Percentiles rank a stretch among this genome's conserved stretches.
phyloP scores from a whole-genome alignment of 306 rosid genomes.

The Nissolia schottii region DNA sequence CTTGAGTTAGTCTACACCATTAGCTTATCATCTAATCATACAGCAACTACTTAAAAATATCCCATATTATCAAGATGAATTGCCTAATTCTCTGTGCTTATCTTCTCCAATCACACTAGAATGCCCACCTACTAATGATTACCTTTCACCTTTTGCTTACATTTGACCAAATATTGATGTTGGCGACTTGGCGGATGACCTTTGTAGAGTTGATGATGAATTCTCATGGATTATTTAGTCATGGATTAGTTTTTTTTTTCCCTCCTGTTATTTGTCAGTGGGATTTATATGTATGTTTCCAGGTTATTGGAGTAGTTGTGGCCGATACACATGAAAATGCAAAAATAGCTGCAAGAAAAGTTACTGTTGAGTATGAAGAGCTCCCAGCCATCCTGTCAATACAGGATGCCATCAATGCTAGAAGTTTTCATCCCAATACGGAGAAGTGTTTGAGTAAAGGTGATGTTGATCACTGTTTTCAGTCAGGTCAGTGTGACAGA shows the following conservation, averaged over 20 bases:
- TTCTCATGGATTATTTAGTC: conserved; percentile 17
- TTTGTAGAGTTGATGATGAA: conserved; percentile 4
- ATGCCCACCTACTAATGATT: background rate
- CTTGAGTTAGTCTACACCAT: background rate
- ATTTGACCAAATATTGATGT: background rate
- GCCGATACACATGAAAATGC: conserved; percentile 98
- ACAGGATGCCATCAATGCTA: conserved; percentile 76
- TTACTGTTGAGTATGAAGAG: conserved; percentile 72
- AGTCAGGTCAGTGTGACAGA: conserved; percentile 69
- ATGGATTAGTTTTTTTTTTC: conserved; percentile 15
- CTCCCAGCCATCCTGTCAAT: conserved; percentile 80
- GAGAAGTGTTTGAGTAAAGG: conserved; percentile 69
- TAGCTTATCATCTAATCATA: conserved; percentile 14
- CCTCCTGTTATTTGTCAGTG: conserved; percentile 6
- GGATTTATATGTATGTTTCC: conserved; percentile 23
- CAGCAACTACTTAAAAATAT: conserved; percentile 1
- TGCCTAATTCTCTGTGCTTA: background rate
- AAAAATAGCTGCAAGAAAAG: conserved; percentile 68
- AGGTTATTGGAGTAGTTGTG: conserved; percentile 89
- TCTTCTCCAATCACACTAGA: conserved; percentile 13
- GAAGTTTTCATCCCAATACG: conserved; percentile 71
- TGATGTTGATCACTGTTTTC: conserved; percentile 76
- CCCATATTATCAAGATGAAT: conserved; percentile 2
- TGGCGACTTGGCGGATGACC: background rate
- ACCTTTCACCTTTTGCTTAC: background rate